These are phyloP conservation scores for Leccinum disarticulatum DNA, from an alignment of 768 basidiomycete genomes.

Conservation along the genomic window DNA sequence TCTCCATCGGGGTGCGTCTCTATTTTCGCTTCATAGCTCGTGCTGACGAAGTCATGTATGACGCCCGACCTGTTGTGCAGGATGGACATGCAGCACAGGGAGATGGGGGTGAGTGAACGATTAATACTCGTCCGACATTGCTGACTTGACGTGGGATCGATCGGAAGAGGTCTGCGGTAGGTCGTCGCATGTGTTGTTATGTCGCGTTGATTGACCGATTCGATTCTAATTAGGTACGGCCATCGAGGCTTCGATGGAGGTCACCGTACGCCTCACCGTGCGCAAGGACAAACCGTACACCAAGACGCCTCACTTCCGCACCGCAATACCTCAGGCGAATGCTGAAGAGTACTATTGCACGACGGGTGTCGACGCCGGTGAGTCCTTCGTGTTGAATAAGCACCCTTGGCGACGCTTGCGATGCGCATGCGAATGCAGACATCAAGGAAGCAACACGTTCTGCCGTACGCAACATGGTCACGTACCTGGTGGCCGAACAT, in stretches of 20 bases:
- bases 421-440: constrained; percentile 29
- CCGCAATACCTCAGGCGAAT: constrained; percentile 19
- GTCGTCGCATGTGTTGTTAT: constrained; percentile 13
- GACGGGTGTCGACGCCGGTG: constrained; percentile 52
- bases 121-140: background rate
- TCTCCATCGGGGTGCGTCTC: constrained; percentile 52
- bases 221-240: constrained; percentile 46
- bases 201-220: background rate
- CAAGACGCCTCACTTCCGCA: constrained; percentile 56
- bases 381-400: background rate
- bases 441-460: constrained; percentile 53
- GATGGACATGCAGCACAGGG: constrained; percentile 70
- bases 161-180: constrained; percentile 57
- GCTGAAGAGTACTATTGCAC: constrained; percentile 52
- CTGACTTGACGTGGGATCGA: background rate
- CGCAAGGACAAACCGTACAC: constrained; percentile 57
- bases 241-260: constrained; percentile 62
- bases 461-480: constrained; percentile 60
- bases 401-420: background rate
- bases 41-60: background rate
- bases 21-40: background rate
- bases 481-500: constrained; percentile 45
- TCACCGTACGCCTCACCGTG: constrained; percentile 53
- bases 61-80: constrained; percentile 26
- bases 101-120: constrained; percentile 51